phyloP scores from a whole-genome alignment of 352 stramenopile species.

The Phytophthora europaea region DNA sequence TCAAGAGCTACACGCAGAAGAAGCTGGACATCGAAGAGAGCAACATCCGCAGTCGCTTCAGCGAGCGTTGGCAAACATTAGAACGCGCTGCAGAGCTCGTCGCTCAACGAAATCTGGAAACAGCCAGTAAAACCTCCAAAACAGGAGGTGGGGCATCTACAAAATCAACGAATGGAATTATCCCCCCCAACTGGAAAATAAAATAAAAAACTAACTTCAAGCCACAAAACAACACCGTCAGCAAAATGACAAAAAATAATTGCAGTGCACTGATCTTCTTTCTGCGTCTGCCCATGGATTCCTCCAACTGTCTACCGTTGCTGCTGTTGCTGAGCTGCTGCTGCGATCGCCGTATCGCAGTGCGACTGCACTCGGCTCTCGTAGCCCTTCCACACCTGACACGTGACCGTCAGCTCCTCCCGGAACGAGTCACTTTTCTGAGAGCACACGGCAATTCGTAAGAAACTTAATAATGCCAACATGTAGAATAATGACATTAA shows the following conservation, averaged over 20 bases:
- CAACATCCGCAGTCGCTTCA: conserved; percentile 42
- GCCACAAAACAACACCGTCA: neutral
- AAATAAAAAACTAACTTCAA: neutral
- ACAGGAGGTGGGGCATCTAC: neutral
- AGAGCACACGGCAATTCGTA: neutral
- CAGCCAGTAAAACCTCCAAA: conserved; percentile 1
- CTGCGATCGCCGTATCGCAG: conserved; percentile 47
- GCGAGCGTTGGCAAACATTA: conserved; percentile 48
- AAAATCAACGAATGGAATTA: neutral
- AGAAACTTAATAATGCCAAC: neutral
- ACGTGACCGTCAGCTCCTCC: conserved; percentile 79
- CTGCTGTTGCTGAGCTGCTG: conserved; percentile 15
- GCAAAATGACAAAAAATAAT: conserved; percentile 1
- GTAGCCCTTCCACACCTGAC: conserved; percentile 88
- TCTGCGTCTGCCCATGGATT: neutral
- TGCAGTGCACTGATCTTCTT: neutral
- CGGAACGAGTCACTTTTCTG: conserved; percentile 84
- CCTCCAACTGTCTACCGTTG: conserved; percentile 3
- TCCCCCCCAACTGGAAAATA: conserved; percentile 3
- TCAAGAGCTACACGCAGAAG: conserved; percentile 53
- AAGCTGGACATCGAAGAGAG: conserved; percentile 51
- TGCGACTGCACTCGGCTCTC: conserved; percentile 85
- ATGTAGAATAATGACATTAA: neutral
- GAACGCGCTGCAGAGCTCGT: conserved; percentile 28
- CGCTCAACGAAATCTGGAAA: conserved; percentile 21